Base-by-base conservation (phyloP, 208 protist species). In the Porcisia deanei region DNA sequence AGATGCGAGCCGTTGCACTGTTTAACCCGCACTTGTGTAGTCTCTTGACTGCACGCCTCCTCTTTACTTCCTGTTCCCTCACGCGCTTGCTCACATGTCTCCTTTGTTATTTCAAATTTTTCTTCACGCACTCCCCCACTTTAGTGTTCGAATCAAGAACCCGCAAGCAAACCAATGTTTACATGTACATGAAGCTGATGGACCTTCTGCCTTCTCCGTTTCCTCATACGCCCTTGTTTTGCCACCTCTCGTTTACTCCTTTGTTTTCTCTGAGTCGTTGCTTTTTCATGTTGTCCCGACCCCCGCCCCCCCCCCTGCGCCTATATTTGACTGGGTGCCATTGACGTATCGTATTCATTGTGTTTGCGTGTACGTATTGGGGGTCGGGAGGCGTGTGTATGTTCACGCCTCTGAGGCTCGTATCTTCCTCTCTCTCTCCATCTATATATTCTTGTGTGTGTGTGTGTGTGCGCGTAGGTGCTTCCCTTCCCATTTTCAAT, bases 161-260 rank as follows among this genome's bases (percentile, higher is more conserved):
- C 22, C 74, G 9, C 18, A 57, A 47, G 25, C 22, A 83, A 39
- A 22, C 54, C 18, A 25, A 74, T 47, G 79, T 25, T 30, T 41
- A 66, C 30, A 74, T 80, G 70, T 80, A 80, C 64, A 55, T 69
- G 52, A 61, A 76, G 25, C n/a, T 34, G 59, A 65, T 22, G n/a
- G 41, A 67, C 25, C 54, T 63, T 75, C 25, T 54, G 18, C 63
- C n/a, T 77, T 63, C n/a, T 25, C 14, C 30, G 25, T 71, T 49
- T 71, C 52, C 63, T 77, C 45, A 22, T 71, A 47, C 71, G 30
- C 72, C n/a, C 10, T 58, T n/a, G 16, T n/a, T 43, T 58, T 58
- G 39, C 43, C 58, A 57, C 25, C 39, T 58, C 43, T 58, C 43
- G 39, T 39, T 55, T 34, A 41, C 53, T 75, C 39, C 25, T n/a